Conservation (phyloP, 495 filamentous ascomycete species). For the Cercophora samala region DNA sequence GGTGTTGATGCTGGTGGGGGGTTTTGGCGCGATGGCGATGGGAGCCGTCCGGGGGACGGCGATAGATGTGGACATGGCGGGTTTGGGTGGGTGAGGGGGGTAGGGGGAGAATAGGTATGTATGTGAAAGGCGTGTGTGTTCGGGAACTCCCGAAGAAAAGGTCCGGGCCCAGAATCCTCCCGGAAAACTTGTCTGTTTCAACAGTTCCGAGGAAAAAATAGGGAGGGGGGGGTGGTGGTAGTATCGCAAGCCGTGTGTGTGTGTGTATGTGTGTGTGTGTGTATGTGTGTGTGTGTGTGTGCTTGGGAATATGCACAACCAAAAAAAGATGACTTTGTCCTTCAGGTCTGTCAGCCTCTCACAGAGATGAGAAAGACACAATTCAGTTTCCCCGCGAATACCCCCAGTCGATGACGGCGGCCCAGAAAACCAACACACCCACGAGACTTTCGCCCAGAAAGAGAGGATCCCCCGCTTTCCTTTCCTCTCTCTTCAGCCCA, state of each 20-base stretch:
- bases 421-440: background rate
- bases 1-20: no score
- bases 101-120: no score
- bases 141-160: background rate
- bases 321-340: background rate
- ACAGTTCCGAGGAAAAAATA: background rate
- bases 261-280: no score
- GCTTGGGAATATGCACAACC: background rate
- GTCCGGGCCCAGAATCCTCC: background rate
- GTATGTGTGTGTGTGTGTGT: no score
- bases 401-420: background rate
- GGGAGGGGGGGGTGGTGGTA: background rate
- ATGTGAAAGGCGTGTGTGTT: background rate
- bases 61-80: constrained; percentile 49
- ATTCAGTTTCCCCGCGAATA: background rate
- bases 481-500: background rate
- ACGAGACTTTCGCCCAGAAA: no score
- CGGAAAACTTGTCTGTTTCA: background rate
- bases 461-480: background rate
- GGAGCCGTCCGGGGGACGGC: constrained; percentile 52
- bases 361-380: no score
- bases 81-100: background rate
- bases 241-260: background rate
- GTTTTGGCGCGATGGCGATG: constrained; percentile 57
- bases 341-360: background rate